Percentiles rank a stretch among this genome's conserved stretches.
Evolutionary conservation across 495 filamentous ascomycete genomes (phyloP).

Genomic region (Lophiostoma macrostomum): DNA sequence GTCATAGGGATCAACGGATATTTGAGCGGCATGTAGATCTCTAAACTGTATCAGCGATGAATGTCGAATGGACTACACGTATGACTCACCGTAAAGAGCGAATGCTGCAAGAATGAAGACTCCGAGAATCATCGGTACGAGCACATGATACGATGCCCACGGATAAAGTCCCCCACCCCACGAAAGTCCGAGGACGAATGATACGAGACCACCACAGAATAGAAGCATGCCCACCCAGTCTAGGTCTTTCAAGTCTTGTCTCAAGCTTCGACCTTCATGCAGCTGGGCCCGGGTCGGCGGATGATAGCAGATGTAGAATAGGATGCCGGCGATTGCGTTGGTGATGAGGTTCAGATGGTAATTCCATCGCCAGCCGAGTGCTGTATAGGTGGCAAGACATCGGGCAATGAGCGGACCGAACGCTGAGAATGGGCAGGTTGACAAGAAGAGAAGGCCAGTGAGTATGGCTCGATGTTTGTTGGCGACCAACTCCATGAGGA

Average conservation of each 20-base stretch:
- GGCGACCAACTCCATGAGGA: slow-evolving; percentile 16
- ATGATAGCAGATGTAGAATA: slow-evolving; percentile 31
- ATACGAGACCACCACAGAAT: slow-evolving; percentile 6
- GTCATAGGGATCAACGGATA: slow-evolving; percentile 24
- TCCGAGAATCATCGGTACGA: slow-evolving; percentile 19
- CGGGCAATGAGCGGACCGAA: slow-evolving; percentile 27
- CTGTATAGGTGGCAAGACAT: slow-evolving; percentile 4
- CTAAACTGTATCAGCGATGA: neutral
- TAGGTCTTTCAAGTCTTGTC: slow-evolving; percentile 11
- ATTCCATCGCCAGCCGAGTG: slow-evolving; percentile 17
- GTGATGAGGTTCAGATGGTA: slow-evolving; percentile 19
- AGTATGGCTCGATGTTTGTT: slow-evolving; percentile 20
- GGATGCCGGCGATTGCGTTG: slow-evolving; percentile 13
- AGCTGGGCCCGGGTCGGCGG: slow-evolving; percentile 29
- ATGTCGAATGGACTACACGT: neutral
- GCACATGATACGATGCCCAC: slow-evolving; percentile 13
- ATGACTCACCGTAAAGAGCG: slow-evolving; percentile 5
- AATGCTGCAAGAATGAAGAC: slow-evolving; percentile 9
- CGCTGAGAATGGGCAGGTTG: slow-evolving; percentile 7
- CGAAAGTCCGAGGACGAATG: slow-evolving; percentile 10
- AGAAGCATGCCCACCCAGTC: slow-evolving; percentile 17
- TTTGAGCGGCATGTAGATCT: slow-evolving; percentile 15
- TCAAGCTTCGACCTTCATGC: slow-evolving; percentile 16
- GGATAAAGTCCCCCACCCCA: slow-evolving; percentile 19
- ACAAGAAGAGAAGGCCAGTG: slow-evolving; percentile 10